Evolutionary conservation across 441 rosid genomes (phyloP), one percentile per base, ranked within the genome.

Genomic region (Viola pubescens): DNA sequence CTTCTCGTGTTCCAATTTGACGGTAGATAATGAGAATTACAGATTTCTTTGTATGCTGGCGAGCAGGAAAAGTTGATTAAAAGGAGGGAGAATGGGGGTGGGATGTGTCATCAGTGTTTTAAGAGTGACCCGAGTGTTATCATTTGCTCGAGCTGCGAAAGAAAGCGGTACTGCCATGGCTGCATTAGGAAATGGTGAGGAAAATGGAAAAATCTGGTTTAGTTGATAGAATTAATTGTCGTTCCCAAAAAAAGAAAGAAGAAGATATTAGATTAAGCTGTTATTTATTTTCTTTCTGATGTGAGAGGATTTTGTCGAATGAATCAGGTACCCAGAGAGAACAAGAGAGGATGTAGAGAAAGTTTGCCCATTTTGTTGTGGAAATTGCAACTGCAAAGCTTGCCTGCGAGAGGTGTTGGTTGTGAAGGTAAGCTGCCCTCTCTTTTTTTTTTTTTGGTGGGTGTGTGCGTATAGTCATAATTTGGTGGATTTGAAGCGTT

Each of bases 101-200:
- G 48, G 46, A 80, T 67, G 75, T 86, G 94, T 60, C 89, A 86
- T 65, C 94, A 86, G 34, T 83, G 94, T 65, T 75, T 83, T 67
- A 64, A 77, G 59, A 80, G 56, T 49, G 85, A 86, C 63, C 77
- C 68, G 44, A 82, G 75, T 50, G 54, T 58, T 47, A 81, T 82
- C 58, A 84, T 75, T 49, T 86, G 89, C 72, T 41, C 54, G n/a
- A 64, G 4, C 2, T 83, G 94, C 60, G 53, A 11, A 10, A 61
- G 55, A 43, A 82, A 82, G 75, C 80, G 86, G 4, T 83, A 56
- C 72, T 83, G 94, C 58, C 42, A 34, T 47, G 68, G 58, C 0
- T 86, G 94, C 67, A 50, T 80, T 42, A 49, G 12, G 0, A 70
- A 8, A n/a, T 86, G 88, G 89, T 84, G 69, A 34, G 13, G 50